Base-by-base conservation (phyloP, 768 basidiomycete genomes). In the Hemileccinum rubropunctum region DNA sequence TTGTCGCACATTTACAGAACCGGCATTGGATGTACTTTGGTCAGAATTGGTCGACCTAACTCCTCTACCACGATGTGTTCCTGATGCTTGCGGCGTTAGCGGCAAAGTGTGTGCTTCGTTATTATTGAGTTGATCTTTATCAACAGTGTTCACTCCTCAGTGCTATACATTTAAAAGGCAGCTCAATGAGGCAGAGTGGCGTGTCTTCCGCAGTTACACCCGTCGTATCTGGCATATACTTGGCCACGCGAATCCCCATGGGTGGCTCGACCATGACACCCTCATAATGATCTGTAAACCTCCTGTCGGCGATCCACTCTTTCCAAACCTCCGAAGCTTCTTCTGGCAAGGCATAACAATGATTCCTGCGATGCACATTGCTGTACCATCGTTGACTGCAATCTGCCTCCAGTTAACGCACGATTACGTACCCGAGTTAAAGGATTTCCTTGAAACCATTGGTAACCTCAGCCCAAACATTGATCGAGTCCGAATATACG, bases 291-390 rank as follows among this genome's bases (percentile, higher is more conserved):
- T 30, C 28, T 30, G 28, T 30, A 30, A 8, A 8, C 12, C 39
- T n/a, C 11, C 28, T 30, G 11, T 30, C 28, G 28, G 4, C 28
- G 4, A 4, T 8, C 7, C 28, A 30, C 28, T 30, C 28, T 30
- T 30, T 30, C 28, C 28, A 30, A 30, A 12, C 28, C 28, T 30
- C 28, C 28, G 28, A 30, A 30, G 28, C 28, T 30, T 30, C 28
- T 30, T 30, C 17, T 55, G 51, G 51, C 28, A 53, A 26, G 54
- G 48, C 3, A 33, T 12, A 13, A 3, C 26, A 4, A 38, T 42
- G 14, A 27, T 54, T 8, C 51, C 54, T 13, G 28, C 21, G 2
- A n/a, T 45, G 1, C 27, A 48, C 21, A 44, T 55, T 21, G 38
- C 52, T 3, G 48, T 30, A 2, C 20, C 45, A 3, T 10, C 3